Base-by-base conservation (phyloP, 2,329 filamentous ascomycete species). In the Penicillium sp. region DNA sequence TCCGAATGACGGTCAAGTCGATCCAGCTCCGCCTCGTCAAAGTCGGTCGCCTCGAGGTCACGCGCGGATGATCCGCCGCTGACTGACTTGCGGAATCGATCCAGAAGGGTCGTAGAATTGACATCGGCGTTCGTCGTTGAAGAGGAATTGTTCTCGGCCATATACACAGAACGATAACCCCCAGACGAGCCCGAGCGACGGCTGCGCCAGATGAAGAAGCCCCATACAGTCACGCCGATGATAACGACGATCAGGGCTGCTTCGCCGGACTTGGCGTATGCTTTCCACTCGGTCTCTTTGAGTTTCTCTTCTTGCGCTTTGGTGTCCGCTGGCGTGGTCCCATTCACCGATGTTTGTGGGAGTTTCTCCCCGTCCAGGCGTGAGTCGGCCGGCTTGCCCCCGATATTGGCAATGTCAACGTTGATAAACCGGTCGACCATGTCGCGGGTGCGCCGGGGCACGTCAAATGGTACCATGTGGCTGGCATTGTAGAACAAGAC, bases 391-490 rank as follows among this genome's bases (percentile, higher is more conserved):
- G 91, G 90, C 52, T 78, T 77, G 51, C 90, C 92, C 58, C 93
- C 93, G 62, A 97, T 95, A 67, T 83, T 88, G 64, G 84, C 88
- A 63, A 97, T 95, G 68, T 97, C 91, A 42, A 99, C 90, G 49
- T 85, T 84, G 82, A 97, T 91, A 76, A 99, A 96, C 42, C 94
- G 89, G 73, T 99, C 93, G 16, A 99, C 85, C 94, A 99, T 99
- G 71, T 97, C 94, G 60, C 93, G 85, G 20, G 87, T 89, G 59
- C 91, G 87, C 48, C 91, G 86, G 1, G 93, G 87, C 65, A 89
- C 89, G 73, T 99, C 93, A 68, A 94, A 97, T 0, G 94, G 95
- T 1, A 99, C 94, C 94, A 99, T 99, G 74, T 99, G 94, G 50
- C 90, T 96, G 16, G 91, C 86, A 72, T 99, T 96, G 79, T 96